Evolutionary conservation across 305 asterid species (phyloP).

Genomic region (Rubia peregrina): DNA sequence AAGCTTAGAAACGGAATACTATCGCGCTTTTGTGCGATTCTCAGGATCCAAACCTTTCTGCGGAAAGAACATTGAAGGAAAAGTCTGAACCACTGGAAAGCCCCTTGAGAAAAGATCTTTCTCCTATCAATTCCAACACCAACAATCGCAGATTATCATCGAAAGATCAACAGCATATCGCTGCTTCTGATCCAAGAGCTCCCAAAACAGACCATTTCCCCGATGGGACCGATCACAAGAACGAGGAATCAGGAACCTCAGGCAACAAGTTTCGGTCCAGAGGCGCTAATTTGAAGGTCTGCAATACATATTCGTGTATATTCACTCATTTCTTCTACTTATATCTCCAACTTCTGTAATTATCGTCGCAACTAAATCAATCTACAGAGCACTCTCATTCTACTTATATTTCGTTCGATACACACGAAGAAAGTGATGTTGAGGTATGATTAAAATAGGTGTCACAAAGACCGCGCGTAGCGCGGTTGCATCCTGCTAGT

Average conservation of each 20-base stretch:
- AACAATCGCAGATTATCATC: constrained; percentile 11
- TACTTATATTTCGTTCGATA: too few relatives aligned
- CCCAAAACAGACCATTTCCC: constrained; percentile 25
- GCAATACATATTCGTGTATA: not conserved
- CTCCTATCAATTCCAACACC: constrained; percentile 55
- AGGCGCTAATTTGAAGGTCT: constrained; percentile 71
- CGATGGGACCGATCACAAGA: constrained; percentile 24
- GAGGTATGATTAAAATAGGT: too few relatives aligned
- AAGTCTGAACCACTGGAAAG: constrained; percentile 23
- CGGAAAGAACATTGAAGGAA: constrained; percentile 24
- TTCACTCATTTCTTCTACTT: not conserved
- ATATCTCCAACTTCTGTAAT: not conserved
- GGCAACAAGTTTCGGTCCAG: constrained; percentile 49
- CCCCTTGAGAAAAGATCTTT: constrained; percentile 44
- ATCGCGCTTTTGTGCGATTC: not conserved
- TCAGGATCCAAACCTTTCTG: constrained; percentile 35
- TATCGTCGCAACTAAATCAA: constrained; percentile 18
- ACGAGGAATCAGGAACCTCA: constrained; percentile 43
- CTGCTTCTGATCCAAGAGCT: constrained; percentile 38
- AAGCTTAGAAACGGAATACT: not conserved
- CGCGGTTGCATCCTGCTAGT: too few relatives aligned
- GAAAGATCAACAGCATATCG: constrained; percentile 18
- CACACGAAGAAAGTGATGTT: too few relatives aligned
- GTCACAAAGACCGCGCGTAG: too few relatives aligned
- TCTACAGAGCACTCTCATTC: too few relatives aligned